Percentiles rank a stretch among this genome's conserved stretches.
phyloP scores from a whole-genome alignment of 108 stramenopile genomes.

The Nannochloropsis granulata region DNA sequence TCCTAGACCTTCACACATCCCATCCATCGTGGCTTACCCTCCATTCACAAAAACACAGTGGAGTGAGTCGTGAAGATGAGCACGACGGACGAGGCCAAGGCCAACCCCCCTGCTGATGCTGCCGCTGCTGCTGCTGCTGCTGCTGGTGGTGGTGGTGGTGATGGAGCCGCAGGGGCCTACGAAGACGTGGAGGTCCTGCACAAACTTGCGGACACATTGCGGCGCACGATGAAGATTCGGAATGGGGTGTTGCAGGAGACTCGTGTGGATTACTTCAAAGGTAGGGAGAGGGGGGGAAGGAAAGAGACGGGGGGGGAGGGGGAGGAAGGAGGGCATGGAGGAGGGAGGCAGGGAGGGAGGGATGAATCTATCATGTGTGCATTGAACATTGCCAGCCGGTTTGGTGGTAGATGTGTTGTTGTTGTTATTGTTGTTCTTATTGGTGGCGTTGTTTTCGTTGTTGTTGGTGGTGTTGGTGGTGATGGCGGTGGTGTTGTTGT shows the following conservation, averaged over 20 bases:
- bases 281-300: slow-evolving; percentile 34
- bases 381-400: background rate
- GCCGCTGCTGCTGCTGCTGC: background rate
- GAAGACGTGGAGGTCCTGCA: slow-evolving; percentile 17
- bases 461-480: no score
- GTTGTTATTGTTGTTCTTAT: no score
- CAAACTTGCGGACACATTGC: slow-evolving; percentile 22
- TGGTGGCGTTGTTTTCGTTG: no score
- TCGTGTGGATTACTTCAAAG: slow-evolving; percentile 91
- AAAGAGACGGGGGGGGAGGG: background rate
- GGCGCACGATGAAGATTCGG: slow-evolving; percentile 39
- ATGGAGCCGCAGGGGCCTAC: background rate
- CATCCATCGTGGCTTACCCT: no score
- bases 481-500: no score
- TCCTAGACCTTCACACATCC: no score
- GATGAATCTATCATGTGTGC: background rate
- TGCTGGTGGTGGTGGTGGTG: background rate
- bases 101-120: background rate
- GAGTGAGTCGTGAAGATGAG: no score
- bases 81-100: background rate
- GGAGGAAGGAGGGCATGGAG: background rate
- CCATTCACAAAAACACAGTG: no score
- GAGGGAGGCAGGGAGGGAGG: no score
- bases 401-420: background rate
- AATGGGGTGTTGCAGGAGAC: slow-evolving; percentile 83